Evolutionary conservation across 192 early-diverging fungal species (phyloP), one percentile per base, ranked within the genome.

Genomic region (Coemansia guatemalensis): DNA sequence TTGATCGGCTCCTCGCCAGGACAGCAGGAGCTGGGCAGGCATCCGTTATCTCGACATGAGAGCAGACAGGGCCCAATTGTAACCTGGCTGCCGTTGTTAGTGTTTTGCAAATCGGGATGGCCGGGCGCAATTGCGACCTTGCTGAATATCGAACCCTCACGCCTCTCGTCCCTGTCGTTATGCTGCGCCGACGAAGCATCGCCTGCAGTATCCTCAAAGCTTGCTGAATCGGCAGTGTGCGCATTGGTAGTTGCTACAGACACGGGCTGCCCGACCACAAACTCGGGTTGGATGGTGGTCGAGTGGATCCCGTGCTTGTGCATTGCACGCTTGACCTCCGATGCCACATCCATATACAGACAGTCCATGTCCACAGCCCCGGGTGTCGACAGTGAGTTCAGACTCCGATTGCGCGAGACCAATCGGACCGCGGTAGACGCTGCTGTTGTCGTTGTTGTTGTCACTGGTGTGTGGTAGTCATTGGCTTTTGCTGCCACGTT

Each of bases 261-360:
- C 12, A 81, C 69, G 2, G 73, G 29, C 62, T 81, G 72, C 2
- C 69, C 73, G 26, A 81, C 74, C 7, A 88, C 82, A 82, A 93
- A 94, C 75, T 97, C 95, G 17, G 93, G 93, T 75, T 97, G 95
- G 47, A 97, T 88, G 2, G 94, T 95, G 1, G 90, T 90, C 22
- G 89, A 90, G 67, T 97, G 95, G 33, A 97, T 81, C 14, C 94
- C 94, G 58, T 86, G 78, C 2, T 68, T 58, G 65, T 95, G 93
- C 78, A 97, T 84, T 21, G 88, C 70, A n/a, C 64, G 68, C 81
- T 93, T 92, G 67, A 97, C 86, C 12, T 80, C 57, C 18, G 82
- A 62, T 7, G 90, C 89, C 22, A 95, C 78, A 7, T 71, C 68
- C 87, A 91, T 91, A 61, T 92, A 95, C 68, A 81, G 35, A 25